These are phyloP conservation scores for Botrytis fabae DNA, from an alignment of 2,329 filamentous ascomycete genomes.

Conservation along the genomic window DNA sequence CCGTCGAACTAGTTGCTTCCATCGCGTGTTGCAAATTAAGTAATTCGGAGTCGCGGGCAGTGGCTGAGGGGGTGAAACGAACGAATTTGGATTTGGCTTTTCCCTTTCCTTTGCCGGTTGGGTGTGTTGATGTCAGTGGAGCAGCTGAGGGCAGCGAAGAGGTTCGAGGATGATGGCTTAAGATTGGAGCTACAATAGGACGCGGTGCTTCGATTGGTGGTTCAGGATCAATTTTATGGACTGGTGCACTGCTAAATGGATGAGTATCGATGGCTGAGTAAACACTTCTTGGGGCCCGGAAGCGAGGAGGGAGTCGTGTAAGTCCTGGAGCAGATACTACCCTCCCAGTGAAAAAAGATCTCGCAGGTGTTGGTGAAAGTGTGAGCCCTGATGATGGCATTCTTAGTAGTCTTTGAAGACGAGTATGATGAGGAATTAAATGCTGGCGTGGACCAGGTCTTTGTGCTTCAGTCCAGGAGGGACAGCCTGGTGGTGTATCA, in stretches of 20 bases:
- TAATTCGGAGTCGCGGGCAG: conserved; percentile 22
- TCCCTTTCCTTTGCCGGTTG: neutral
- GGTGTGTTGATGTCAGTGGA: neutral
- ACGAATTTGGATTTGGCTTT: conserved; percentile 12
- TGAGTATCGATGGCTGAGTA: conserved; percentile 38
- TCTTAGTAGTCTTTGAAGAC: conserved; percentile 33
- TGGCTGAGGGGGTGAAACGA: conserved; percentile 21
- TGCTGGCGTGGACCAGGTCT: conserved; percentile 21
- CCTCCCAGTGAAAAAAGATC: conserved; percentile 13
- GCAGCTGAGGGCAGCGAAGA: neutral
- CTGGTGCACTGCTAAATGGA: conserved; percentile 36
- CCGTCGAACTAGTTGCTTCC: conserved; percentile 21
- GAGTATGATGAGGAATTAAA: conserved; percentile 22
- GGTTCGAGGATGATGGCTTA: conserved; percentile 1
- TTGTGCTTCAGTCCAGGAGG: conserved; percentile 41
- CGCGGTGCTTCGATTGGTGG: conserved; percentile 11
- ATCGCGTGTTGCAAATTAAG: conserved; percentile 18
- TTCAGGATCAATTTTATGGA: conserved; percentile 26
- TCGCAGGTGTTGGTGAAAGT: conserved; percentile 21
- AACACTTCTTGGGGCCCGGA: conserved; percentile 38
- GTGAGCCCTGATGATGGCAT: conserved; percentile 25
- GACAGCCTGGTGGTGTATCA: conserved; percentile 39
- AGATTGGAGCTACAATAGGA: neutral
- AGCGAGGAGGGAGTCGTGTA: conserved; percentile 27
- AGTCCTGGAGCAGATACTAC: conserved; percentile 16